Evolutionary conservation across 306 rosid genomes (phyloP), one percentile per base, ranked within the genome.

Genomic region (Pterocarpus santalinus): DNA sequence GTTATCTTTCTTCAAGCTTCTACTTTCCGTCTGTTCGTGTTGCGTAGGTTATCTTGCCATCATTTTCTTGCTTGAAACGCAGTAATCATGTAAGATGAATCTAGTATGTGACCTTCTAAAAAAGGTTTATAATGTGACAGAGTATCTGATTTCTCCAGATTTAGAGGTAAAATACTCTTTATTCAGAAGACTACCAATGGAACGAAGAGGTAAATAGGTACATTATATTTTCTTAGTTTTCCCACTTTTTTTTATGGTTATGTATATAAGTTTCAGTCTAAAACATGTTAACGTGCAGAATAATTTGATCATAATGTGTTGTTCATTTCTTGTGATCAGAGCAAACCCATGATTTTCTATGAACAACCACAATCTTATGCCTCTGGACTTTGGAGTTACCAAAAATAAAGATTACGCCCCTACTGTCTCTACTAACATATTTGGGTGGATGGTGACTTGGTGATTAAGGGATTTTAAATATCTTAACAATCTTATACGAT

Each of bases 1-100:
- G 12, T 2, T 66, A 49, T 53, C 81, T 71, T 78, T 62, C 82
- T 82, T 41, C 15, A 13, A 22, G 73, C 56, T 82, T 63, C 72
- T 56, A 79, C 67, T 79, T 70, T 64, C 55, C 74, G 68, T 32
- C 8, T 8, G 64, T 65, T 72, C 33, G 38, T 83, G 78, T 53
- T 71, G 16, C 10, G 69, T 43, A 7, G 57, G 35, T 72, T 61
- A 39, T 69, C 32, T 75, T 49, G 39, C 15, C 65, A 65, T 60
- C 73, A 11, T 75, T n/a, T 15, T 51, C 16, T 10, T 36, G 53
- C 60, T 74, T 43, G 22, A 32, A 78, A 74, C 53, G 82, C 53
- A 55, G 49, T 73, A 66, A 55, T 62, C 68, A 77, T 38, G 62
- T 73, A 28, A 58, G 36, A 34, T 44, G 51, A 68, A 72, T 71